Base-by-base conservation (phyloP, 2,329 filamentous ascomycete species). In the Fusarium tanahbumbuense region DNA sequence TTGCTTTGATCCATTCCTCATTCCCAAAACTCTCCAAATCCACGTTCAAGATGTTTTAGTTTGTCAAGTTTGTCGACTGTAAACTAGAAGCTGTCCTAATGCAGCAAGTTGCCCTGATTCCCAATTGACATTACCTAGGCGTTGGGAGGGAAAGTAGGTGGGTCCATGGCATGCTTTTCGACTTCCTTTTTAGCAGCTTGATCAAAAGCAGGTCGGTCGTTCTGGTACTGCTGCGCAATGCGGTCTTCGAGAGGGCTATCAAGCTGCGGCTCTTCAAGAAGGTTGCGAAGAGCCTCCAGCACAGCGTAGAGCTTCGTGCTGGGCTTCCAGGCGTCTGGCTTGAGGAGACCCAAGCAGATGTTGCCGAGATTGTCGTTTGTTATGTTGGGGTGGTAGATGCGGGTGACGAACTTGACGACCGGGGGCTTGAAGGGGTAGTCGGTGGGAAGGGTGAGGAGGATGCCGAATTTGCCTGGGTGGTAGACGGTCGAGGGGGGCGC, bases 371-470 rank as follows among this genome's bases (percentile, higher is more conserved):
- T 87, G 80, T 97, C 94, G 86, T 97, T 96, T 77, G 91, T 93
- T 64, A 98, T 88, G 82, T 98, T 98, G 46, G 94, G 94, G 83
- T 98, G 94, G 87, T 97, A 98, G 85, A 97, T 92, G 82, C 94
- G 95, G 54, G 94, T 97, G 71, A 85, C 83, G 86, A 97, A 97
- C 77, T 87, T 89, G 73, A 97, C 86, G 64, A 87, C 84, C 18
- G 94, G 94, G 23, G 93, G 89, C 82, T 96, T 96, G 89, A 97
- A 97, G 37, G 94, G 94, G 84, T 97, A 97, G 76, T 93, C 91
- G 73, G 84, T 82, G 16, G 94, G 93, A 13, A 98, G 89, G 42
- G 81, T 85, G 73, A 97, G 85, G 67, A 90, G 82, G 66, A 98
- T 82, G 72, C 88, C 88, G 87, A 93, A 98, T 71, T 83, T 83